phyloP scores from a whole-genome alignment of 1,284 basidiomycete genomes.

The Moesziomyces parantarcticus region DNA sequence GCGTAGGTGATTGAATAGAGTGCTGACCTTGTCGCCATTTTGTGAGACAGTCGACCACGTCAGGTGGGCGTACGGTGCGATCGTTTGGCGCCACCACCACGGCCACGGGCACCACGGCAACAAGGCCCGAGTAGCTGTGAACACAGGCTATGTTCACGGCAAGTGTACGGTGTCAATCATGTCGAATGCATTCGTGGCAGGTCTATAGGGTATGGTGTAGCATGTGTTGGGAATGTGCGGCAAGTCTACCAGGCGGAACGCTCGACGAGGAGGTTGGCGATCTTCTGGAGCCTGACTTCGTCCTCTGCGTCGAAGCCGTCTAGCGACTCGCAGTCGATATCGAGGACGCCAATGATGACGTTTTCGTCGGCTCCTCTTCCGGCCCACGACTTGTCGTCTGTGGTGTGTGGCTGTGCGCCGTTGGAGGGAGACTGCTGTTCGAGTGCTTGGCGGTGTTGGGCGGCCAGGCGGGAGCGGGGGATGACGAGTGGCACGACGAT shows the following conservation, averaged over 20 bases:
- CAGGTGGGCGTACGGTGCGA: constrained; percentile 23
- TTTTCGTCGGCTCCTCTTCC: constrained; percentile 58
- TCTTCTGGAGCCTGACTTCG: constrained; percentile 56
- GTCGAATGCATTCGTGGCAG: neutral
- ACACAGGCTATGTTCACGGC: no score
- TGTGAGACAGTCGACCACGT: constrained; percentile 25
- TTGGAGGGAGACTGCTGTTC: constrained; percentile 14
- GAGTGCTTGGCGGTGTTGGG: constrained; percentile 26
- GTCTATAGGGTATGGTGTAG: constrained; percentile 9
- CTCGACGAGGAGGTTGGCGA: constrained; percentile 57
- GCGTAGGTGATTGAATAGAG: neutral
- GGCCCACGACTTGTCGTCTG: constrained; percentile 43
- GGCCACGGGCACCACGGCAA: constrained; percentile 11
- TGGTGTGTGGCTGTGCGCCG: neutral
- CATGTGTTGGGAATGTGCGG: neutral
- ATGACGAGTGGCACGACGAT: constrained; percentile 68
- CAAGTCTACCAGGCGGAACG: constrained; percentile 41
- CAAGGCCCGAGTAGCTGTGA: constrained; percentile 8
- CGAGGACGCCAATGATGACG: constrained; percentile 68
- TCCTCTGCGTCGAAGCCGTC: constrained; percentile 68
- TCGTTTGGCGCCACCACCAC: constrained; percentile 44
- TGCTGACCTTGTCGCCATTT: neutral
- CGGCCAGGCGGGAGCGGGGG: constrained; percentile 33
- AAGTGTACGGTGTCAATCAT: no score
- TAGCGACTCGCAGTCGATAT: constrained; percentile 68